Base-by-base conservation (phyloP, 177 flowering plant genomes). In the Tripterygium wilfordii region DNA sequence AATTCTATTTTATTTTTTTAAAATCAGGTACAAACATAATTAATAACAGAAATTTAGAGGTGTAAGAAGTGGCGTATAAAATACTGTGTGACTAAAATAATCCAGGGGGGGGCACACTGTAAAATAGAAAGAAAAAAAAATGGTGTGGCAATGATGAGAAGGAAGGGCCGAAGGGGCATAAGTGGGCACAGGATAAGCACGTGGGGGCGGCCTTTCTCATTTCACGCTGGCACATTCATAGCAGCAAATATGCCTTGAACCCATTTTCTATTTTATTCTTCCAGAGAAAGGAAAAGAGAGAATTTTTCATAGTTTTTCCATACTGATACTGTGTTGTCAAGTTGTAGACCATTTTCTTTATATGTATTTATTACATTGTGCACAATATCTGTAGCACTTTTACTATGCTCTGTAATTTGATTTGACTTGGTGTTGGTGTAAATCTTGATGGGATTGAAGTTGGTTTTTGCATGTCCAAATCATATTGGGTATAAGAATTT, bases 121-220 rank as follows among this genome's bases (percentile, higher is more conserved):
- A 35, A 3, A 6, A 4, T 35, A 13, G 14, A 10, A 35, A 35
- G 4, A 3, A 35, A 35, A 5, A 10, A 35, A 35, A 35, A 6
- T 35, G 38, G 8, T 35, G 38, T 35, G 38, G 16, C 38, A 30
- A 30, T 30, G 33, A 30, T 30, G 33, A 30, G 33, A 6, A 30
- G 33, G 38, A 5, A 35, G 38, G 38, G 14, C 14, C 7, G 4
- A 10, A 10, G 38, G 38, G 38, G 14, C 14, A 35, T 3, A 10
- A 10, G 38, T 35, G 38, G 38, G 85, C 66, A 66, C 38, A 35
- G 38, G 15, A 35, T 35, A 35, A 35, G 14, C 78, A 75, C 83
- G 84, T 77, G 82, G 75, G 70, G 54, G 53, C 70, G 51, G 57
- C 61, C 72, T 57, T 67, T 65, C 56, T 56, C 64, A 18, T 65